phyloP scores from a whole-genome alignment of 2,329 filamentous ascomycete species.

The Periglandula ipomoeae region DNA sequence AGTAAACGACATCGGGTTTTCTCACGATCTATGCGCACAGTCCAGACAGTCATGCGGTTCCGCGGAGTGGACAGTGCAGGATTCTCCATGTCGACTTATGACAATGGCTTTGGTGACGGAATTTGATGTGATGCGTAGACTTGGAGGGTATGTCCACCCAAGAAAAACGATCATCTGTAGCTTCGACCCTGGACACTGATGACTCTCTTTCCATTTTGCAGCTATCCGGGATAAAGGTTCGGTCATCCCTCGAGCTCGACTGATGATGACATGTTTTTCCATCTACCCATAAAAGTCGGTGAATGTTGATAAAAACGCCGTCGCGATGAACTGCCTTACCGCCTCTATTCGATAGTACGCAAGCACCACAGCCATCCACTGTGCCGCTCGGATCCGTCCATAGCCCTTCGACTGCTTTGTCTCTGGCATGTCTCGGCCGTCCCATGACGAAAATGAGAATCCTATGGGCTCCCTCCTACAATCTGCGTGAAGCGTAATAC shows the following conservation, averaged over 20 bases:
- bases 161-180: neutral
- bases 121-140: neutral
- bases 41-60: neutral
- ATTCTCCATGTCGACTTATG: neutral
- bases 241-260: too few species aligned
- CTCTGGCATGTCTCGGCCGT: neutral
- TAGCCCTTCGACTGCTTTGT: neutral
- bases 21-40: too few species aligned
- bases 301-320: neutral
- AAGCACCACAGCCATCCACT: neutral
- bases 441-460: neutral
- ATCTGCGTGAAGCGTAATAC: too few species aligned
- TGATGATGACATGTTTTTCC: too few species aligned
- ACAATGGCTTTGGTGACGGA: neutral
- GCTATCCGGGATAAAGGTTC: too few species aligned
- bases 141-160: neutral
- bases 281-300: too few species aligned
- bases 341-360: neutral
- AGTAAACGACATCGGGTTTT: too few species aligned
- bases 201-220: too few species aligned
- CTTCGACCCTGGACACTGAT: neutral
- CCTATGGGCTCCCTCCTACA: too few species aligned
- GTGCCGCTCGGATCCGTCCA: neutral
- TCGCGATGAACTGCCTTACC: too few species aligned
- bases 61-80: neutral